A percentile compares a stretch with the other conserved stretches of the same genome.
phyloP scores from a whole-genome alignment of 2,329 filamentous ascomycete species.

The Xylaria sp. region DNA sequence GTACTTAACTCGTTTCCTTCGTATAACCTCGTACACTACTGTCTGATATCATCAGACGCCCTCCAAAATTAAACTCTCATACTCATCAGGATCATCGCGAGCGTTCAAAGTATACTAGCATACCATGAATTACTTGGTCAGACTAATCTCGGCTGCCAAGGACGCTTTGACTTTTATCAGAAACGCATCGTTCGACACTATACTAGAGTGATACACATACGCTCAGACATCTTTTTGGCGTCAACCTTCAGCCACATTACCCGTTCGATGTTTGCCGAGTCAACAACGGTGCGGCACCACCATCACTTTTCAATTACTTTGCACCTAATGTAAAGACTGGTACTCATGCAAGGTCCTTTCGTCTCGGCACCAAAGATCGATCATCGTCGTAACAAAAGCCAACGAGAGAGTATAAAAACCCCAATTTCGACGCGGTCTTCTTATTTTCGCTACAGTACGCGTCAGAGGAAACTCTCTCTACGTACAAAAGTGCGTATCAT shows the following conservation, averaged over 20 bases:
- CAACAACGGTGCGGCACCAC: slow-evolving; percentile 2
- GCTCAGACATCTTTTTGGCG: slow-evolving; percentile 7
- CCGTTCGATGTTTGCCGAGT: background rate
- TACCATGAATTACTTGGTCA: background rate
- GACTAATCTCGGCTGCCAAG: background rate
- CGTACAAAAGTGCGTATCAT: background rate
- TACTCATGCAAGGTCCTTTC: no score
- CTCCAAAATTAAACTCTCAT: background rate
- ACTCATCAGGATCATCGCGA: slow-evolving; percentile 7
- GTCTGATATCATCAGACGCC: background rate
- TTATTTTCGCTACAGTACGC: background rate
- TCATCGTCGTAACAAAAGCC: no score
- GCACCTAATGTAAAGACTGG: no score
- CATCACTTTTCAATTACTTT: background rate
- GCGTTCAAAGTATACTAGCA: background rate
- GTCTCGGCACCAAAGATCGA: no score
- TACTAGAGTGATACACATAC: background rate
- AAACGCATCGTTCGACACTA: slow-evolving; percentile 19
- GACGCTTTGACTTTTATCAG: slow-evolving; percentile 12
- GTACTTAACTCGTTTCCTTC: slow-evolving; percentile 3
- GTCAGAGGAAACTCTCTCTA: background rate
- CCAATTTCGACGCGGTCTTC: background rate
- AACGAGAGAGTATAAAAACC: no score
- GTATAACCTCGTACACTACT: background rate
- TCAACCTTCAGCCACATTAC: slow-evolving; percentile 4